These are phyloP conservation scores for Mucor irregularis DNA, from an alignment of 371 early-diverging fungal species.

Conservation along the genomic window DNA sequence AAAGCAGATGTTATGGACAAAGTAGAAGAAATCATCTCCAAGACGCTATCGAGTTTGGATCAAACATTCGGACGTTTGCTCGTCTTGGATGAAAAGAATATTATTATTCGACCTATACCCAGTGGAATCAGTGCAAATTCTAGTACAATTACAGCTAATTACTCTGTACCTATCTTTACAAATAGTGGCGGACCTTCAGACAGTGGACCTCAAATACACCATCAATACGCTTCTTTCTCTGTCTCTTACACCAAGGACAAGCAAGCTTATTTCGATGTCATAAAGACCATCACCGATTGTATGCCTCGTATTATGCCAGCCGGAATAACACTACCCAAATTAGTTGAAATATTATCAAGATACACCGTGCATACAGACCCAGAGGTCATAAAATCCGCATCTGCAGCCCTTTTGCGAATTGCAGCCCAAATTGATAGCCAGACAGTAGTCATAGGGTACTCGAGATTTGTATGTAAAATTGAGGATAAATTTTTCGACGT, in stretches of 20 bases:
- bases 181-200: constrained; percentile 26
- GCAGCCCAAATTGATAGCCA: constrained; percentile 66
- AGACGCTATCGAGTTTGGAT: constrained; percentile 57
- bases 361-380: constrained; percentile 86
- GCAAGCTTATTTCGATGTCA: constrained; percentile 69
- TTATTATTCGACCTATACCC: constrained; percentile 34
- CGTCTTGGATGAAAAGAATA: constrained; percentile 53
- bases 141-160: constrained; percentile 19
- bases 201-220: constrained; percentile 50
- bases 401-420: constrained; percentile 67
- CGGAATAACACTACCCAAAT: constrained; percentile 54
- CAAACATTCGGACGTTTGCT: constrained; percentile 52
- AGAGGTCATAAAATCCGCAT: constrained; percentile 68
- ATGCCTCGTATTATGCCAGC: constrained; percentile 77
- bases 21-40: constrained; percentile 57
- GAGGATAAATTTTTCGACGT: constrained; percentile 64
- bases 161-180: constrained; percentile 39
- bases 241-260: constrained; percentile 67
- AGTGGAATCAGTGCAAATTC: neutral
- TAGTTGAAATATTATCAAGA: constrained; percentile 79
- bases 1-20: constrained; percentile 55
- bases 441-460: constrained; percentile 56
- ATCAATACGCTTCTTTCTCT: constrained; percentile 61
- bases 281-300: constrained; percentile 66
- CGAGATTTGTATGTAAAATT: constrained; percentile 58